Evolutionary conservation across 1,284 basidiomycete genomes (phyloP), one percentile per base, ranked within the genome.

Genomic region (Agaricales sp.): DNA sequence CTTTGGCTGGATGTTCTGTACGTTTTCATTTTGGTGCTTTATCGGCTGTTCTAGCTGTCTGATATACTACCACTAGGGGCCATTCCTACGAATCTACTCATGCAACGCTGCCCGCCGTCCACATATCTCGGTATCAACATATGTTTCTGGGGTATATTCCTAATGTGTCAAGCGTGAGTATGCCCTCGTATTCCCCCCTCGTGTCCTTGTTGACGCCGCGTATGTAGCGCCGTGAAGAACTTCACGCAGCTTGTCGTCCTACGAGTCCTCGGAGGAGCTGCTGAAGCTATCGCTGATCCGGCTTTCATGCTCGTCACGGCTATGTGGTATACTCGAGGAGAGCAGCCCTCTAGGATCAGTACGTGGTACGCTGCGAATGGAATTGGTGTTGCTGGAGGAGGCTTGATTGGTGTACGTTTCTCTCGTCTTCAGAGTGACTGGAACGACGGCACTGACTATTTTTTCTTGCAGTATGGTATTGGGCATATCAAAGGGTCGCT

Each of bases 61-160:
- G 11, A 16, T 4, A 47, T 41, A 13, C 20, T 47, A 16, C 13
- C 20, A 14, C 46, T n/a, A 37, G 14, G 67, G 70, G 68, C 69
- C 2, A 63, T 72, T 44, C 71, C 71, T 0, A 65, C 68, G 16
- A 72, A 72, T 56, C 50, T 73, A 22, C 54, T 72, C 49, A 67
- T 72, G 64, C 69, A 70, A 53, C 59, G 63, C 14, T 65, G 55
- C 4, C 69, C 69, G 0, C 61, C 63, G 1, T 65, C 62, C 0
- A 67, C 65, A 25, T 72, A 71, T 55, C 63, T 73, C 41, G 63
- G 63, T 2, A 58, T 64, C 53, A 70, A 70, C 56, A 70, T 71
- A 53, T 64, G 65, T 54, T 56, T 70, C 53, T 71, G 69, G 69
- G 68, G 68, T 14, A 60, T 63, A 13, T 59, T 69, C 48, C 61